These are phyloP conservation scores for Cytospora piceae DNA, from an alignment of 2,329 filamentous ascomycete species.

Conservation along the genomic window DNA sequence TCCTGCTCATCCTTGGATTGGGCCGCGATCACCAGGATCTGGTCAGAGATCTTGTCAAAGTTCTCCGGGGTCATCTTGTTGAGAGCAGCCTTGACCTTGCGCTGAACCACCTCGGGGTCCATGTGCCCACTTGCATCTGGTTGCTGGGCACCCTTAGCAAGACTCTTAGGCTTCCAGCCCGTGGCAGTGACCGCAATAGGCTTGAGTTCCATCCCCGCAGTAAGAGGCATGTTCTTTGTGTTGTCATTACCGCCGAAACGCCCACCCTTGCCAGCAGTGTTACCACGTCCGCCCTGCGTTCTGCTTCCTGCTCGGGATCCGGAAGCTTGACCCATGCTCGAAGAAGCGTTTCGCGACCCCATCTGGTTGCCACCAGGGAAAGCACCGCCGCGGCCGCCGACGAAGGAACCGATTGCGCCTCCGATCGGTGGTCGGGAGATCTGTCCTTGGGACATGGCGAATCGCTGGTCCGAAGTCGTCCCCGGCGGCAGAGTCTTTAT, in stretches of 20 bases:
- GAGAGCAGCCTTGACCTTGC: constrained; percentile 96
- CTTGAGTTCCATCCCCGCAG: constrained; percentile 79
- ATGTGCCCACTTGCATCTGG: constrained; percentile 59
- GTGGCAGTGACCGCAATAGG: constrained; percentile 71
- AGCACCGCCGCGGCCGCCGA: constrained; percentile 57
- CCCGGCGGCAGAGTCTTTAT: constrained; percentile 70
- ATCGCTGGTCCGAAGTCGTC: constrained; percentile 78
- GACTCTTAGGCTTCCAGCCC: constrained; percentile 88
- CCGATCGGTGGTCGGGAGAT: constrained; percentile 52
- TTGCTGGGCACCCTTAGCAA: constrained; percentile 45
- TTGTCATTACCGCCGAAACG: constrained; percentile 61
- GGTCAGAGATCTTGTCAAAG: constrained; percentile 92
- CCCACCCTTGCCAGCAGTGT: constrained; percentile 63
- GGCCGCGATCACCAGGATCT: constrained; percentile 88
- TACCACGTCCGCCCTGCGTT: constrained; percentile 46
- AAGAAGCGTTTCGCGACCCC: constrained; percentile 67
- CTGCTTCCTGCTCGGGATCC: constrained; percentile 72
- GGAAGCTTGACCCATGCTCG: constrained; percentile 59
- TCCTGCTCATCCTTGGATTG: constrained; percentile 96
- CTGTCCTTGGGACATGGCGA: constrained; percentile 63
- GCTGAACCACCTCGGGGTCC: constrained; percentile 91
- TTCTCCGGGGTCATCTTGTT: constrained; percentile 99
- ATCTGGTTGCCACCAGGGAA: constrained; percentile 67
- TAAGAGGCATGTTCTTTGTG: constrained; percentile 86
- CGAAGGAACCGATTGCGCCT: constrained; percentile 62